phyloP scores from a whole-genome alignment of 164 flowering plant genomes.

The Dillenia turbinata region DNA sequence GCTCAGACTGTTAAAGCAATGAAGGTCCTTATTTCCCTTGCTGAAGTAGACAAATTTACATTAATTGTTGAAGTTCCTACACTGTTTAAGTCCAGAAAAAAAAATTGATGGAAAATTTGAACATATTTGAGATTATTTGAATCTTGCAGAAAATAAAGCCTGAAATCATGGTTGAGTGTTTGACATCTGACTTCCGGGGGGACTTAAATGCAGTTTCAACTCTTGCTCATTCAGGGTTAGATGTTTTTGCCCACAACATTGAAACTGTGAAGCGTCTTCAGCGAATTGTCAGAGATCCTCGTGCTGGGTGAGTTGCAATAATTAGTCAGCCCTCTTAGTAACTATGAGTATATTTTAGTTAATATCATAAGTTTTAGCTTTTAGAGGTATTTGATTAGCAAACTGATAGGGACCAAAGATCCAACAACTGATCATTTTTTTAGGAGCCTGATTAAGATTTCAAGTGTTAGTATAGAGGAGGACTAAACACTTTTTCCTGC shows the following conservation, averaged over 20 bases:
- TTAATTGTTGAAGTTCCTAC: neutral
- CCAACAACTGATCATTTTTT: too few species aligned
- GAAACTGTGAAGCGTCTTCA: slow-evolving; percentile 96
- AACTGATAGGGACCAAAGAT: too few species aligned
- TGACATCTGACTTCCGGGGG: slow-evolving; percentile 94
- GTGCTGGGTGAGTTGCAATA: slow-evolving; percentile 67
- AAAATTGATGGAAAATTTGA: neutral
- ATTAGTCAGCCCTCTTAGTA: neutral
- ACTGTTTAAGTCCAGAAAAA: neutral
- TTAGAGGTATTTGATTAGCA: too few species aligned
- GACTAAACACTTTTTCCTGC: too few species aligned
- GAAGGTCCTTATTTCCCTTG: slow-evolving; percentile 51
- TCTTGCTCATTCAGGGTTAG: slow-evolving; percentile 77
- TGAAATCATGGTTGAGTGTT: slow-evolving; percentile 90
- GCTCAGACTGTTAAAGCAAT: slow-evolving; percentile 75
- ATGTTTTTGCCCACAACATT: slow-evolving; percentile 95
- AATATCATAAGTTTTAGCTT: too few species aligned
- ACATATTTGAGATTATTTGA: slow-evolving; percentile 2
- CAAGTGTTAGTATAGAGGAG: too few species aligned
- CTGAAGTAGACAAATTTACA: neutral
- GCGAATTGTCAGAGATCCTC: slow-evolving; percentile 86
- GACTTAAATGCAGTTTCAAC: slow-evolving; percentile 67
- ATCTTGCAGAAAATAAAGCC: slow-evolving; percentile 71
- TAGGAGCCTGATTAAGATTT: too few species aligned
- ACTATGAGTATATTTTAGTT: too few species aligned